Base-by-base conservation (phyloP, 768 basidiomycete species). In the Cubamyces sp. region DNA sequence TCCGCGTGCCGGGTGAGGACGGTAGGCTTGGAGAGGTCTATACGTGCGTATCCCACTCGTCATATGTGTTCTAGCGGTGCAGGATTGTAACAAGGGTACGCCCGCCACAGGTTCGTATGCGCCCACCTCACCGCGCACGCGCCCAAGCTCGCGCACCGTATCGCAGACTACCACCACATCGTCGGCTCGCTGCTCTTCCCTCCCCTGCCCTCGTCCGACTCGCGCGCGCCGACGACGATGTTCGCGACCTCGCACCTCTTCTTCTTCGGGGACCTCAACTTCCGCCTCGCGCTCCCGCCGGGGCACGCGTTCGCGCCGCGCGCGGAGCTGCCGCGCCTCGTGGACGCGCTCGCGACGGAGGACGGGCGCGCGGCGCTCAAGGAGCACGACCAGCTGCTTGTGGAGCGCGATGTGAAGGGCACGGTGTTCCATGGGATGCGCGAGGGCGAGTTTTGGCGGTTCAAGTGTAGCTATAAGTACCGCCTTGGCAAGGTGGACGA, bases 181-280 rank as follows among this genome's bases (percentile, higher is more conserved):
- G 90, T 93, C 41, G 77, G 85, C 46, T 84, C 87, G 1, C 82
- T 99, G 34, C 80, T 96, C 48, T 97, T 99, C 69, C 77, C 85
- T 9, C 79, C 91, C 8, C 59, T 80, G 2, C 73, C 78, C 39
- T 72, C 74, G 3, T 58, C 68, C 3, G 72, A 76, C 9, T 74
- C 81, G 0, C 68, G 68, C 26, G 60, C 65, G 12, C 75, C 79
- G 5, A 84, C 86, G 50, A 89, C 86, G 12, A 83, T 98, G 48
- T 94, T 91, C 77, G 80, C 86, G 46, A 90, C 94, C 0, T 92
- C 93, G 14, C 93, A 98, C 73, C 81, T 97, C 1, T 97, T 98
- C 81, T 82, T 97, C 72, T 82, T 97, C 37, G 96, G 96, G 6
- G 96, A 98, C 75, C 83, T 97, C 64, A 98, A 98, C 75, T 97